Conservation (phyloP, 305 asterid species). For the Solanum chacoense region DNA sequence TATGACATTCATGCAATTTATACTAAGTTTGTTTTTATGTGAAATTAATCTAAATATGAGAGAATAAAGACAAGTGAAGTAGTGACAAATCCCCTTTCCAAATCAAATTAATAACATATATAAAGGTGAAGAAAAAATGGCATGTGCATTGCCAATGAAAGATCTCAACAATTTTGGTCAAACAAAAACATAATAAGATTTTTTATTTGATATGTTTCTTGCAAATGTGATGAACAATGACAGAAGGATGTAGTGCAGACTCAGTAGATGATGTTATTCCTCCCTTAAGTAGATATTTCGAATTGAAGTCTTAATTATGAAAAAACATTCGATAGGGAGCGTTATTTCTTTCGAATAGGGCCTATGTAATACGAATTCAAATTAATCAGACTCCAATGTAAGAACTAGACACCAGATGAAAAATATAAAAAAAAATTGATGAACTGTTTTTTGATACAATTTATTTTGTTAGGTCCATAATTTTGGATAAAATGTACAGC, state of each 20-base stretch:
- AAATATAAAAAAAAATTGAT: neutral
- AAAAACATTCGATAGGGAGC: fast-evolving
- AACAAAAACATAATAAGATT: neutral
- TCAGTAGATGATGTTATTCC: neutral
- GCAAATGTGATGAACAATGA: neutral
- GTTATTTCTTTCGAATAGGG: neutral
- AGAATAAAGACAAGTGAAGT: neutral
- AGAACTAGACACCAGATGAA: fast-evolving
- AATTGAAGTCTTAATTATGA: neutral
- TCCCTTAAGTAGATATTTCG: fast-evolving
- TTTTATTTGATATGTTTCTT: neutral
- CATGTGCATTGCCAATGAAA: neutral
- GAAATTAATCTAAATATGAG: neutral
- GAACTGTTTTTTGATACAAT: neutral
- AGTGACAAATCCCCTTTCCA: neutral
- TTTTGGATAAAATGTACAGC: neutral
- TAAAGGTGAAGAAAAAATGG: neutral
- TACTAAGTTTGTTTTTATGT: neutral
- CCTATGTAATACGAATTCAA: fast-evolving
- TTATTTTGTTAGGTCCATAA: neutral
- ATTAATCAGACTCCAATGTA: neutral
- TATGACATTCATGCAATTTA: neutral
- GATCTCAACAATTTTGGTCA: neutral
- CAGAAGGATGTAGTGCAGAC: too few relatives aligned
- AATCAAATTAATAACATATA: neutral